phyloP scores from a whole-genome alignment of 192 early-diverging fungal genomes.

The Martensiomyces pterosporus region DNA sequence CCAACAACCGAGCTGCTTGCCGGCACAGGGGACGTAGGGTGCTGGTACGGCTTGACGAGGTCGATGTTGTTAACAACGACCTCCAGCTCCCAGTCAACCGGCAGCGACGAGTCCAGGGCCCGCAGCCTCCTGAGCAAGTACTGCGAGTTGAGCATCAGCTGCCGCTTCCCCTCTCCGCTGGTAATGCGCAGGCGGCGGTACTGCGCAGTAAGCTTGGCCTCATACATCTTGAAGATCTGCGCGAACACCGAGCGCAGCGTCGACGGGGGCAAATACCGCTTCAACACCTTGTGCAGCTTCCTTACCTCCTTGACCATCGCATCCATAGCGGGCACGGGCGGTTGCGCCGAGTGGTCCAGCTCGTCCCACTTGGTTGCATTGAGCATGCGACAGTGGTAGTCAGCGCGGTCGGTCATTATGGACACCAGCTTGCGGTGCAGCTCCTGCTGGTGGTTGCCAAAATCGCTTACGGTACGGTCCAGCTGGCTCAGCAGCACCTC shows the following conservation, averaged over 20 bases:
- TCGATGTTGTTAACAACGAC: constrained; percentile 77
- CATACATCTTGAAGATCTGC: constrained; percentile 76
- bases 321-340: constrained; percentile 65
- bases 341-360: constrained; percentile 10
- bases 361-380: constrained; percentile 54
- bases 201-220: constrained; percentile 58
- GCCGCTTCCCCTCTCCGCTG: constrained; percentile 46
- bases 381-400: constrained; percentile 72
- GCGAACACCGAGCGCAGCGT: constrained; percentile 72
- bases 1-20: too few species aligned
- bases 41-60: constrained; percentile 55
- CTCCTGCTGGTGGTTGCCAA: constrained; percentile 84
- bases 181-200: constrained; percentile 26
- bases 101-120: constrained; percentile 63
- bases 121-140: constrained; percentile 64
- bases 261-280: constrained; percentile 72
- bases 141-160: constrained; percentile 75
- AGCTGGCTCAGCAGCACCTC: constrained; percentile 81
- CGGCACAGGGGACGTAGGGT: too few species aligned
- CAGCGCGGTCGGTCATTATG: constrained; percentile 91
- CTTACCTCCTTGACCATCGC: constrained; percentile 84
- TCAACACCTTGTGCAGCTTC: constrained; percentile 89
- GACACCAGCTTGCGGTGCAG: constrained; percentile 86
- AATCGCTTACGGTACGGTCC: constrained; percentile 80
- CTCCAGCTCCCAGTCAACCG: constrained; percentile 69